phyloP scores from a whole-genome alignment of 1,139 yeast genomes.

The Protomyces lactucae-debilis region DNA sequence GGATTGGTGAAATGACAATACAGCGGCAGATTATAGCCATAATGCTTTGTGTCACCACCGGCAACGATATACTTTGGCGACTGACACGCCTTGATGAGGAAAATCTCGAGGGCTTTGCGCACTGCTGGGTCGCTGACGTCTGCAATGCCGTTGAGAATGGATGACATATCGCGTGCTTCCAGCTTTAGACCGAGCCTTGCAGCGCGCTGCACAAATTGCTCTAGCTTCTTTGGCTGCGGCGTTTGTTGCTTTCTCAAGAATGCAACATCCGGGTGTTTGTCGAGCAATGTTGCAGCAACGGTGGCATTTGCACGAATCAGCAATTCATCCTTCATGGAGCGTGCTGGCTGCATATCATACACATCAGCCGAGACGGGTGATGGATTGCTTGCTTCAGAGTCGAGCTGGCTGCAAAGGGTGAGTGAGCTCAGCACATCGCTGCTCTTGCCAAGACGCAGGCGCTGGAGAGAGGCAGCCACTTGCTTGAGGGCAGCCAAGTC shows the following conservation, averaged over 20 bases:
- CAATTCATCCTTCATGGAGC: slow-evolving; percentile 65
- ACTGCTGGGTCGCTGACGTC: slow-evolving; percentile 57
- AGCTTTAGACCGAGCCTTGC: slow-evolving; percentile 54
- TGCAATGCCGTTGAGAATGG: slow-evolving; percentile 68
- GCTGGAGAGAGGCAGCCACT: slow-evolving; percentile 31
- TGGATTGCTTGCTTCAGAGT: slow-evolving; percentile 64
- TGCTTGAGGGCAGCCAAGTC: slow-evolving; percentile 7
- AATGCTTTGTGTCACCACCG: slow-evolving; percentile 67
- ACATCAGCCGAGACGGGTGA: slow-evolving; percentile 60
- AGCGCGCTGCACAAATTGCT: slow-evolving; percentile 68
- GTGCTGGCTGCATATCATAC: slow-evolving; percentile 58
- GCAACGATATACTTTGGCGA: slow-evolving; percentile 86
- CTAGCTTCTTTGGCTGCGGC: slow-evolving; percentile 78
- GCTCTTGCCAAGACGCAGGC: slow-evolving; percentile 25
- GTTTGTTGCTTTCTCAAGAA: slow-evolving; percentile 81
- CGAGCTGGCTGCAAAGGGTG: slow-evolving; percentile 71
- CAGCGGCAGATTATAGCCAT: slow-evolving; percentile 72
- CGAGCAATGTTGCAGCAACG: slow-evolving; percentile 74
- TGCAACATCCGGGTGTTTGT: slow-evolving; percentile 72
- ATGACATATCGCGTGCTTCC: slow-evolving; percentile 69
- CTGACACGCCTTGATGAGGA: slow-evolving; percentile 73
- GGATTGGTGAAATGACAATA: slow-evolving; percentile 96
- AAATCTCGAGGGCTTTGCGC: slow-evolving; percentile 72
- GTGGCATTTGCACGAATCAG: slow-evolving; percentile 77
- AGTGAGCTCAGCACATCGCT: slow-evolving; percentile 37